Conservation (phyloP, 306 rosid genomes). For the Oxytropis ochrocephala region DNA sequence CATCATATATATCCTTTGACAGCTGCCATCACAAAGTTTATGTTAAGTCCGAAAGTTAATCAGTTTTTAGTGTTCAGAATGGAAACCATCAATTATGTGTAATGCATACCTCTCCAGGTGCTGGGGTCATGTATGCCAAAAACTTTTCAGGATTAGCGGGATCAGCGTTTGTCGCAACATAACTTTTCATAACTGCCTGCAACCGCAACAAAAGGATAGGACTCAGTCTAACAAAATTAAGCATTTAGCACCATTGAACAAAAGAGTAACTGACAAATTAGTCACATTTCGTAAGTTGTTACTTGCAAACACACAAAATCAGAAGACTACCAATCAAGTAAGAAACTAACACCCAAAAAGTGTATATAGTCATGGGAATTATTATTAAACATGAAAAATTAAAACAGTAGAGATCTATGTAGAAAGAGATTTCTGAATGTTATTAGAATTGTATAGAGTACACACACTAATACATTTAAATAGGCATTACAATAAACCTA, state of each 20-base stretch:
- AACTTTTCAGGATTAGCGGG: constrained; percentile 79
- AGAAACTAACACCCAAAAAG: background rate
- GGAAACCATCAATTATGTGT: background rate
- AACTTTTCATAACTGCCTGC: constrained; percentile 95
- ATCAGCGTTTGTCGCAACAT: constrained; percentile 58
- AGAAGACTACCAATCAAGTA: background rate
- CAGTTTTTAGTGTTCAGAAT: background rate
- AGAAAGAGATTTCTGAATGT: no score
- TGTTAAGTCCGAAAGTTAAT: constrained; percentile 10
- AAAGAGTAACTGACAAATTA: background rate
- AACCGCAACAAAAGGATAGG: constrained; percentile 14
- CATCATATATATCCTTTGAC: constrained; percentile 81
- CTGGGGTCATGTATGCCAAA: constrained; percentile 91
- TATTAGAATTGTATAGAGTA: no score
- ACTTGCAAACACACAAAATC: constrained; percentile 6
- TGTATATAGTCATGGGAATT: background rate
- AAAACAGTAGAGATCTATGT: background rate
- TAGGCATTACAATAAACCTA: no score
- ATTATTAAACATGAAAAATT: background rate
- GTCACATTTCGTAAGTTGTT: background rate
- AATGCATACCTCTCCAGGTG: constrained; percentile 77
- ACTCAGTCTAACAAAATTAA: constrained; percentile 11
- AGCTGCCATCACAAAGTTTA: constrained; percentile 53
- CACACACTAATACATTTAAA: no score
- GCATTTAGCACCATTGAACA: background rate